These are phyloP conservation scores for Barnettozyma vustinii DNA, from an alignment of 805 yeast genomes.

Conservation along the genomic window DNA sequence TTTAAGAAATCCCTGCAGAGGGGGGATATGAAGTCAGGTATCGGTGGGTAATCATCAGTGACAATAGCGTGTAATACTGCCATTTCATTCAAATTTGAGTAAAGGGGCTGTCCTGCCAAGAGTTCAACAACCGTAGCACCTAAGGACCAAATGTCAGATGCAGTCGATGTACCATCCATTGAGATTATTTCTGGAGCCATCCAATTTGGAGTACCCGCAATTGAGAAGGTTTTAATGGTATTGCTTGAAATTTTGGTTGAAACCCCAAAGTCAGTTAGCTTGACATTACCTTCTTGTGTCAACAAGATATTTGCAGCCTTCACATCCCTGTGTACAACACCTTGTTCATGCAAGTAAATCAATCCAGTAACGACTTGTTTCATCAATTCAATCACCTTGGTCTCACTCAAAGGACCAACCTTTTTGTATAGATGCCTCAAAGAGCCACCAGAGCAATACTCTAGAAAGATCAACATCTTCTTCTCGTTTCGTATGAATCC, in stretches of 20 bases:
- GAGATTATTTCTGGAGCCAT: constrained; percentile 96
- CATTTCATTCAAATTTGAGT: constrained; percentile 68
- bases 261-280: constrained; percentile 71
- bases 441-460: constrained; percentile 66
- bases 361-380: constrained; percentile 67
- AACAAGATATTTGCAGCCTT: constrained; percentile 75
- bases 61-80: constrained; percentile 83
- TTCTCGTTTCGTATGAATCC: constrained; percentile 77
- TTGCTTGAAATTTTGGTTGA: constrained; percentile 60
- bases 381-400: constrained; percentile 53
- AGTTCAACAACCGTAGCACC: constrained; percentile 94
- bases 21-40: constrained; percentile 48
- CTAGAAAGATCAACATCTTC: constrained; percentile 70
- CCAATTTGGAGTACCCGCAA: constrained; percentile 93
- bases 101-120: constrained; percentile 83
- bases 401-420: constrained; percentile 50
- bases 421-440: constrained; percentile 39
- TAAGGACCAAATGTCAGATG: constrained; percentile 89
- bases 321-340: constrained; percentile 68
- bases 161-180: constrained; percentile 78
- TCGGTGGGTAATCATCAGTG: constrained; percentile 62
- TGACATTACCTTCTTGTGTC: constrained; percentile 60
- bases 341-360: constrained; percentile 57
- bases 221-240: constrained; percentile 47
- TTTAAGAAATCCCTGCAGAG: constrained; percentile 50